Conservation (phyloP, 1,284 basidiomycete genomes). For the Agaricales sp. region DNA sequence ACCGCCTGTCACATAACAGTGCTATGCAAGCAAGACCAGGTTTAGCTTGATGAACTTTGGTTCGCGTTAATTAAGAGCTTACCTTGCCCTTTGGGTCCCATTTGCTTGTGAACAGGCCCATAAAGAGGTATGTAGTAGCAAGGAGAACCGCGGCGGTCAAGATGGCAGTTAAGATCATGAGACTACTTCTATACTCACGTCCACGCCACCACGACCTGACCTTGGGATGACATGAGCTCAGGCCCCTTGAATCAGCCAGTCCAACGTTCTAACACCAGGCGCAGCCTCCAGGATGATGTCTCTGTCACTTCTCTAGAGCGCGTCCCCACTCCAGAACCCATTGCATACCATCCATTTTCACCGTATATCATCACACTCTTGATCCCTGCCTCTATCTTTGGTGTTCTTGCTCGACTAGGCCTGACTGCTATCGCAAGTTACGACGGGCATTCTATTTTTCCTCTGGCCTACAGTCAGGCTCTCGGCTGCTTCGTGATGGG, state of each 20-base stretch:
- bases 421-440: constrained; percentile 64
- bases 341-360: constrained; percentile 35
- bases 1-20: constrained; percentile 1
- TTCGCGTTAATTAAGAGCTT: neutral
- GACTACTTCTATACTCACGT: neutral
- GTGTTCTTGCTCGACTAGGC: constrained; percentile 71
- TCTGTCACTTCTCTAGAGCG: neutral
- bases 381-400: constrained; percentile 69
- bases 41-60: neutral
- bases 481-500: constrained; percentile 94
- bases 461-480: constrained; percentile 82
- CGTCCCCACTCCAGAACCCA: constrained; percentile 1
- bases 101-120: constrained; percentile 13
- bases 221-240: neutral
- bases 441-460: constrained; percentile 68
- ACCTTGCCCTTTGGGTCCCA: constrained; percentile 23
- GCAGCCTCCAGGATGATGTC: neutral
- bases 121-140: neutral
- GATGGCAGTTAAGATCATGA: constrained; percentile 7
- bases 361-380: constrained; percentile 60
- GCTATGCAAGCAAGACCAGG: neutral
- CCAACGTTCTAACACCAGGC: neutral
- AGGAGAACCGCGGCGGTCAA: constrained; percentile 2
- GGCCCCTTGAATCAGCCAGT: too few relatives aligned
- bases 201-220: neutral